Percentiles rank a stretch among this genome's conserved stretches.
phyloP scores from a whole-genome alignment of 2,329 filamentous ascomycete species.

The Penicillium janthinellum region DNA sequence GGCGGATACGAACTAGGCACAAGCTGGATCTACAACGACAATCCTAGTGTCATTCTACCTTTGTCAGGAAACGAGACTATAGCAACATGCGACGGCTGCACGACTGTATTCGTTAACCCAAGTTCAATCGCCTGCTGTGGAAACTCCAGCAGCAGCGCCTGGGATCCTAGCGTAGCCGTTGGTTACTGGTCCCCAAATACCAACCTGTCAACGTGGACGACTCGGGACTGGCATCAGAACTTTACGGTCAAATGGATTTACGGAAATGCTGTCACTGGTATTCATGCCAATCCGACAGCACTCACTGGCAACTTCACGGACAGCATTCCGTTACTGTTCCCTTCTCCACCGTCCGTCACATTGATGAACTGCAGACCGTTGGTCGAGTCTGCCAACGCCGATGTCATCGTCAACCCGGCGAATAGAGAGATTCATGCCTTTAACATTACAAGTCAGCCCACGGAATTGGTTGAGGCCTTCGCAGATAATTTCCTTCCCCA shows the following conservation, averaged over 20 bases:
- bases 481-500: slow-evolving; percentile 19
- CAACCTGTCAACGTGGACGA: no score
- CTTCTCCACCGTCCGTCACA: slow-evolving; percentile 3
- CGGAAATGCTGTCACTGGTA: slow-evolving; percentile 12
- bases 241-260: slow-evolving; percentile 21
- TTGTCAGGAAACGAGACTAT: neutral
- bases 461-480: neutral
- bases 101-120: slow-evolving; percentile 14
- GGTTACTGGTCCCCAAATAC: slow-evolving; percentile 21
- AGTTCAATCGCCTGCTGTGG: slow-evolving; percentile 12
- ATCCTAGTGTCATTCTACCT: slow-evolving; percentile 3
- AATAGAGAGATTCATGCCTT: slow-evolving; percentile 13
- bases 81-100: slow-evolving; percentile 12
- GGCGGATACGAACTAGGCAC: slow-evolving; percentile 15
- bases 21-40: neutral
- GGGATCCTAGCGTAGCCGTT: slow-evolving; percentile 6
- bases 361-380: slow-evolving; percentile 15
- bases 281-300: slow-evolving; percentile 1
- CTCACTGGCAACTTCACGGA: neutral
- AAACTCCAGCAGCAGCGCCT: slow-evolving; percentile 9
- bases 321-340: slow-evolving; percentile 6
- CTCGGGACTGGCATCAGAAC: slow-evolving; percentile 10
- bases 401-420: slow-evolving; percentile 10
- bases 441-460: slow-evolving; percentile 4
- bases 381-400: slow-evolving; percentile 10